Conservation (phyloP, 768 basidiomycete genomes). For the Albatrellus ellisii region DNA sequence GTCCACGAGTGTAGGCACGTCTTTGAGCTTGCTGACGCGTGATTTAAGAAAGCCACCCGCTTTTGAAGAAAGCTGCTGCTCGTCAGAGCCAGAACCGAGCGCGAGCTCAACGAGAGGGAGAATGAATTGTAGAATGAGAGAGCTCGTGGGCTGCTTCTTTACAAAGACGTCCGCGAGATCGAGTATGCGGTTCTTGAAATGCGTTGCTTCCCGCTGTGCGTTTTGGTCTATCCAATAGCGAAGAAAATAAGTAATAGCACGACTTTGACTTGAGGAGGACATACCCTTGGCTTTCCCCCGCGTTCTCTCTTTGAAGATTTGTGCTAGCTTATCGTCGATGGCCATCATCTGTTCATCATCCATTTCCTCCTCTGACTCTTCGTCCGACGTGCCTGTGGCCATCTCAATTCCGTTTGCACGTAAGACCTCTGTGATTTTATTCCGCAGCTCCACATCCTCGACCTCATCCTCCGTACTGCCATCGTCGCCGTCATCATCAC, state of each 20-base stretch:
- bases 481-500: slow-evolving; percentile 23
- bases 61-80: slow-evolving; percentile 84
- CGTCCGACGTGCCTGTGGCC: slow-evolving; percentile 43
- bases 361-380: slow-evolving; percentile 57
- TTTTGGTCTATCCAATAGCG: slow-evolving; percentile 34
- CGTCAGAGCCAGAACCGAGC: slow-evolving; percentile 37
- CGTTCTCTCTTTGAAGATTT: slow-evolving; percentile 65
- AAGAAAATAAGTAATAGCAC: background rate
- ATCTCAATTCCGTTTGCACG: slow-evolving; percentile 45
- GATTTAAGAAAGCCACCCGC: slow-evolving; percentile 65
- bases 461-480: slow-evolving; percentile 33
- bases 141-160: slow-evolving; percentile 65
- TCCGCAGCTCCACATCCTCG: slow-evolving; percentile 47
- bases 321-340: slow-evolving; percentile 83
- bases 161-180: slow-evolving; percentile 86
- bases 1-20: slow-evolving; percentile 36
- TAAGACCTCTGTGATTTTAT: slow-evolving; percentile 52
- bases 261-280: too few species aligned
- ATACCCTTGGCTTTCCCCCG: slow-evolving; percentile 57
- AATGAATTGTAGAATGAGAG: slow-evolving; percentile 52
- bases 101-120: slow-evolving; percentile 69
- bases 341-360: slow-evolving; percentile 99
- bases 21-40: slow-evolving; percentile 65
- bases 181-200: slow-evolving; percentile 93
- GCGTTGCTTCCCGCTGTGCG: slow-evolving; percentile 77